Evolutionary conservation across 306 rosid species (phyloP), one percentile per base, ranked within the genome.

Genomic region (Cicer judaicum): DNA sequence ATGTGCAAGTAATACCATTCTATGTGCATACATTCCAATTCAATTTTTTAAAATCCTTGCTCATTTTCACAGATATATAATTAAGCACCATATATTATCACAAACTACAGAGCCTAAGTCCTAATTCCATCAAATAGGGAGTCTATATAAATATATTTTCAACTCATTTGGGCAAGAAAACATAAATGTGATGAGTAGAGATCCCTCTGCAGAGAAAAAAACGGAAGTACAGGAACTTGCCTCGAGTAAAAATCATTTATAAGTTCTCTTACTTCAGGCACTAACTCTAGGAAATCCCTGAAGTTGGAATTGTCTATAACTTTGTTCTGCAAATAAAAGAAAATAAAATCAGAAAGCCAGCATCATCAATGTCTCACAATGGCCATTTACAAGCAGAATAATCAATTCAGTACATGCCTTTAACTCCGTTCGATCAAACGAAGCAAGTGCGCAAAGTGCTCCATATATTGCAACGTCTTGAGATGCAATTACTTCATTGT

Each of bases 391-490:
- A 73, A 57, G 67, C 55, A 72, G 7, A 72, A 7, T 8, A 36
- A 72, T 40, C 46, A 75, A 68, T 52, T 63, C 52, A 73, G 50
- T 40, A 80, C 72, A 46, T 87, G 82, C 99, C 97, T 95, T 95
- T 72, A 95, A 77, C 87, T 95, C 99, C 10, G 90, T 16, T 61
- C 98, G 84, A 84, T 95, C 99, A 84, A 95, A 95, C 52, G 89
- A 90, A 64, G 99, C 99, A 60, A 95, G 99, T 7, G 99, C 99
- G 78, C 96, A 92, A 63, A 95, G 99, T 56, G 97, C 99, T 54
- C 99, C 99, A 75, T 95, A 95, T 1, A 95, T 95, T 24, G 99
- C 96, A 82, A 95, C 92, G 84, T 95, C 99, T 81, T 90, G 99
- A 57, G 96, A 82, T 57, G 99, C 96, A 84, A 95, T 92, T 42